Evolutionary conservation across 1,284 basidiomycete genomes (phyloP).

Genomic region (Lentinus polychrous): DNA sequence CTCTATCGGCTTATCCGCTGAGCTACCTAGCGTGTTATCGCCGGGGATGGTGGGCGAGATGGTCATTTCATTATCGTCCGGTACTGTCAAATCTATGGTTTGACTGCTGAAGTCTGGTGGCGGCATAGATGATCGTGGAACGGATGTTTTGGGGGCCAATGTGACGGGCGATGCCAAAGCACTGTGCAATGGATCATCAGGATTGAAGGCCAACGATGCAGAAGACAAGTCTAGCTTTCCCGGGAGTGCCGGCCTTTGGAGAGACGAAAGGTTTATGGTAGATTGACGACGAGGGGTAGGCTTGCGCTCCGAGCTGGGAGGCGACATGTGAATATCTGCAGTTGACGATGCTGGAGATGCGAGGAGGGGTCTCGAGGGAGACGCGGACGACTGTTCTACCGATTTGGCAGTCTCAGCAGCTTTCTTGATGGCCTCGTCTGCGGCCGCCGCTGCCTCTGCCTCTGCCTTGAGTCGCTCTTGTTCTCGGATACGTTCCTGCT

Average conservation of each 20-base stretch:
- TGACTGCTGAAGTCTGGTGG: constrained; percentile 55
- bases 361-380: background rate
- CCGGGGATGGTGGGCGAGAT: constrained; percentile 16
- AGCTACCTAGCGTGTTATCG: constrained; percentile 42
- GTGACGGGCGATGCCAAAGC: constrained; percentile 70
- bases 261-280: constrained; percentile 68
- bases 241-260: constrained; percentile 61
- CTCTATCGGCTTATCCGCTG: constrained; percentile 75
- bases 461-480: constrained; percentile 46
- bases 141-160: constrained; percentile 69
- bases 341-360: constrained; percentile 4
- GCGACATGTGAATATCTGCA: constrained; percentile 11
- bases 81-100: constrained; percentile 36
- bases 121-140: constrained; percentile 35
- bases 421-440: constrained; percentile 17
- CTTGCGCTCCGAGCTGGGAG: constrained; percentile 6
- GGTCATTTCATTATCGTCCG: constrained; percentile 26
- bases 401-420: constrained; percentile 11
- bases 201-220: constrained; percentile 49
- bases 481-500: constrained; percentile 48
- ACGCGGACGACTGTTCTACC: constrained; percentile 25
- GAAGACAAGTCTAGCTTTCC: constrained; percentile 70
- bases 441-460: constrained; percentile 22
- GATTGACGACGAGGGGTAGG: constrained; percentile 49
- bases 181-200: constrained; percentile 52